A percentile compares a stretch with the other conserved stretches of the same genome.
Conservation (phyloP, 306 rosid genomes). For the Alnus glutinosa region DNA sequence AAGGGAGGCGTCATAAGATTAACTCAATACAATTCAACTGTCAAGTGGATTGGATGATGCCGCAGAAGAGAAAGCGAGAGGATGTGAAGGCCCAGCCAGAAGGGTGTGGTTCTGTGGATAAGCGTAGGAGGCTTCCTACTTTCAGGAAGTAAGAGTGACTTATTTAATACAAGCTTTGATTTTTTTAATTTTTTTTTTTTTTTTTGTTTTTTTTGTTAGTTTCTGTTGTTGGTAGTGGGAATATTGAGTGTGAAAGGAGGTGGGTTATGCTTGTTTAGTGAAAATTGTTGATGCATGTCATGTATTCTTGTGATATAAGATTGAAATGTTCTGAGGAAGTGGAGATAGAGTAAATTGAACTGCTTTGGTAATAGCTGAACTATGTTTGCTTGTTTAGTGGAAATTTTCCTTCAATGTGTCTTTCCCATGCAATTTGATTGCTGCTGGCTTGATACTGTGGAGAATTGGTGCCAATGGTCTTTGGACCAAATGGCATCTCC, state of each 20-base stretch:
- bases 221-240: neutral
- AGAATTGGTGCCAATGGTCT: neutral
- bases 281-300: neutral
- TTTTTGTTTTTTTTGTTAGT: neutral
- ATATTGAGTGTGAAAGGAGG: neutral
- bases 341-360: neutral
- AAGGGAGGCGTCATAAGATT: slow-evolving; percentile 54
- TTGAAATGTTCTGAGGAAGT: too few relatives aligned
- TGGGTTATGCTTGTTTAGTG: slow-evolving; percentile 6
- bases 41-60: slow-evolving; percentile 39
- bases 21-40: slow-evolving; percentile 16
- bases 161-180: neutral
- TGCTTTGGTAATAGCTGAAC: neutral
- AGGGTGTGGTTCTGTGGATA: slow-evolving; percentile 39
- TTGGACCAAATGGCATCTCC: neutral
- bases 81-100: slow-evolving; percentile 41
- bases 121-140: slow-evolving; percentile 45
- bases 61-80: slow-evolving; percentile 54
- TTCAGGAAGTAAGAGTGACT: slow-evolving; percentile 30
- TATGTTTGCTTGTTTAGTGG: neutral
- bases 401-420: neutral
- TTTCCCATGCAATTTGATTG: neutral
- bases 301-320: neutral
- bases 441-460: neutral
- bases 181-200: too few relatives aligned